A percentile compares a stretch with the other conserved stretches of the same genome.
Evolutionary conservation across 768 basidiomycete genomes (phyloP).

Genomic region (Chiua virens): DNA sequence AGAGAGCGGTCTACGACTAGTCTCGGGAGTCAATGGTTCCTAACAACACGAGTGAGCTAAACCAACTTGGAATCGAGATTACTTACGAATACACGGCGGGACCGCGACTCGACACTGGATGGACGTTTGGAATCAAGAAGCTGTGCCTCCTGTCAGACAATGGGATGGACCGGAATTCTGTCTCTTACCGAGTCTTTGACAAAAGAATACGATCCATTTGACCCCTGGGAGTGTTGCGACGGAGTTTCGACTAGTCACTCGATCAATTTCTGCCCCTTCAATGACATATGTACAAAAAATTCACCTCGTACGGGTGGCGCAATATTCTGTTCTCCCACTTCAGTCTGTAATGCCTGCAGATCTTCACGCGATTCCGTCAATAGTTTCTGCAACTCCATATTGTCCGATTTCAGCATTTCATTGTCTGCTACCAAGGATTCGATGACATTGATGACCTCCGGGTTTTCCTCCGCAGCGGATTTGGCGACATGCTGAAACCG

Average conservation of each 20-base stretch:
- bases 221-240: slow-evolving; percentile 41
- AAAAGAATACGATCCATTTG: slow-evolving; percentile 45
- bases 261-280: slow-evolving; percentile 1
- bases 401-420: slow-evolving; percentile 78
- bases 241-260: slow-evolving; percentile 28
- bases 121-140: slow-evolving; percentile 32
- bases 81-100: slow-evolving; percentile 35
- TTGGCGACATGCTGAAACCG: slow-evolving; percentile 38
- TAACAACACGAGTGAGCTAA: slow-evolving; percentile 18
- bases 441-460: slow-evolving; percentile 66
- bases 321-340: slow-evolving; percentile 72
- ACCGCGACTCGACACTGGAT: slow-evolving; percentile 35
- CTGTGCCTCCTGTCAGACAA: slow-evolving; percentile 23
- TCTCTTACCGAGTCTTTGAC: slow-evolving; percentile 46
- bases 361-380: slow-evolving; percentile 80
- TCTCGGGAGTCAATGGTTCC: slow-evolving; percentile 50
- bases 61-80: neutral
- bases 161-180: slow-evolving; percentile 26
- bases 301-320: slow-evolving; percentile 46
- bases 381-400: slow-evolving; percentile 72
- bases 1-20: slow-evolving; percentile 41
- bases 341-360: slow-evolving; percentile 62
- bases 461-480: slow-evolving; percentile 41
- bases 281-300: neutral
- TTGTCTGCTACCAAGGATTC: slow-evolving; percentile 88